Evolutionary conservation across 2,329 filamentous ascomycete genomes (phyloP), one percentile per base, ranked within the genome.

Genomic region (Ilyonectria sp.): DNA sequence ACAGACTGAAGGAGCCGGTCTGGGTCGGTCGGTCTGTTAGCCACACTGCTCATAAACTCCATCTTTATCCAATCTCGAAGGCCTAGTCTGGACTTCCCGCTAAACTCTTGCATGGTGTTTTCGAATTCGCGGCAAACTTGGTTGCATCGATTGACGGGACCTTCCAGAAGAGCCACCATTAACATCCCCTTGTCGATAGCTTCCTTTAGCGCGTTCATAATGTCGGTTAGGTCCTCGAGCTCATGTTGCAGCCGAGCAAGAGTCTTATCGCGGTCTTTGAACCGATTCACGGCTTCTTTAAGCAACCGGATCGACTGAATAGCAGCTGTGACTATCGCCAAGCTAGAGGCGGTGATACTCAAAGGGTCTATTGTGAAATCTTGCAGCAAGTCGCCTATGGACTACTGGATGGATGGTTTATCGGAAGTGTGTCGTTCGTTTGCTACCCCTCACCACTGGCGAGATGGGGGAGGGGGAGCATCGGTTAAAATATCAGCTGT

Each of bases 11-110:
- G n/a, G n/a, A n/a, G n/a, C n/a, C n/a, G n/a, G n/a, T n/a, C n/a
- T n/a, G n/a, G n/a, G n/a, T n/a, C n/a, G n/a, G n/a, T n/a, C n/a
- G n/a, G n/a, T n/a, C n/a, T n/a, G n/a, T n/a, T n/a, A n/a, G n/a
- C n/a, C n/a, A n/a, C n/a, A n/a, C n/a, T n/a, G n/a, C 71, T 77
- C 78, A 77, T 82, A 40, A 82, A 82, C 69, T 82, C 80, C 78
- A 83, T 77, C 72, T 77, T 81, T 66, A 76, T 67, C 81, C 80
- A 83, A 72, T 83, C 80, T 74, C 69, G 75, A 72, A 83, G 70
- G 23, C 78, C 74, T 3, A 71, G 71, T 64, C 74, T 81, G 63
- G 79, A 78, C 53, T 78, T 81, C 40, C 63, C 70, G 60, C 62
- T 63, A 64, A 82, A 82, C 21, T 50, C 65, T 63, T 78, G 71